These are phyloP conservation scores for Aspergillus tanneri DNA, from an alignment of 2,329 filamentous ascomycete species.

Conservation along the genomic window DNA sequence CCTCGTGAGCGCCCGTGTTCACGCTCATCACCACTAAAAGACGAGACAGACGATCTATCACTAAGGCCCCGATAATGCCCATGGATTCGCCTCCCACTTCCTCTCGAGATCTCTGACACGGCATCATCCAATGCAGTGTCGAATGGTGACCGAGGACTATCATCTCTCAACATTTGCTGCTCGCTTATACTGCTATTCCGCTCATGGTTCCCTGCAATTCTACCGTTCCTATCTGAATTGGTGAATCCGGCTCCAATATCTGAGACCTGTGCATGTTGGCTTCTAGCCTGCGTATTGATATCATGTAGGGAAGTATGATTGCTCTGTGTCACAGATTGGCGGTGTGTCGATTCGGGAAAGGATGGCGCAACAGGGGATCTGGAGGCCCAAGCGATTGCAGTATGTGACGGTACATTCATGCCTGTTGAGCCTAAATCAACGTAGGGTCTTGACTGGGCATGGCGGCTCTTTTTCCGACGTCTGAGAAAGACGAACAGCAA, in stretches of 20 bases:
- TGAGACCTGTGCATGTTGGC: no score
- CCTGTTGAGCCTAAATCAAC: no score
- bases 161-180: slow-evolving; percentile 3
- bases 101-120: slow-evolving; percentile 29
- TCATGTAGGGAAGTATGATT: no score
- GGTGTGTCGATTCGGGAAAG: no score
- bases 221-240: no score
- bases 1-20: not conserved
- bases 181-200: not conserved
- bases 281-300: no score
- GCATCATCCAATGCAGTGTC: slow-evolving; percentile 25
- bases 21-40: slow-evolving; percentile 25
- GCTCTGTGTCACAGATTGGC: no score
- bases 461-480: slow-evolving; percentile 24
- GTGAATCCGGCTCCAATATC: no score
- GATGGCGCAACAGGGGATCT: no score
- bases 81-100: slow-evolving; percentile 10
- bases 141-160: slow-evolving; percentile 24
- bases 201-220: not conserved
- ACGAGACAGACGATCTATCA: slow-evolving; percentile 35
- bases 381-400: no score
- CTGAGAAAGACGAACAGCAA: slow-evolving; percentile 28
- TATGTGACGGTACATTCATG: no score
- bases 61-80: slow-evolving; percentile 12
- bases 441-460: not conserved